Conservation (phyloP, 2,329 filamentous ascomycete species). For the Xylariales sp. region DNA sequence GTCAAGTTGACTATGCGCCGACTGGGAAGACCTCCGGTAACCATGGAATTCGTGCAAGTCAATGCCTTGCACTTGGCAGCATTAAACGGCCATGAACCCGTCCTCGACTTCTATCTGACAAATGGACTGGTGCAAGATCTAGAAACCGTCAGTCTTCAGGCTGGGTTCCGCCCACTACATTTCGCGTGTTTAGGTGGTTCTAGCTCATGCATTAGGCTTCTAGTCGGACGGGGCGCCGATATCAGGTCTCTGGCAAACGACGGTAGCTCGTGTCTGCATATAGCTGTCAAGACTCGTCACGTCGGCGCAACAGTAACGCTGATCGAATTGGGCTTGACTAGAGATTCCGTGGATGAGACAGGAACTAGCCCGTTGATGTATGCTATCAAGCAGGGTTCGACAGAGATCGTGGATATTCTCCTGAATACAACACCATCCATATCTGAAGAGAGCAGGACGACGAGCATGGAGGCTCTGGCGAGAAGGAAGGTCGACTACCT, state of each 20-base stretch:
- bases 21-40: background rate
- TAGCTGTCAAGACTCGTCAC: background rate
- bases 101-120: slow-evolving; percentile 2
- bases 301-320: background rate
- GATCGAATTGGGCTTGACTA: background rate
- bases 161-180: background rate
- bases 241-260: background rate
- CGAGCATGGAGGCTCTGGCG: background rate
- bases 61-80: slow-evolving; percentile 4
- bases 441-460: background rate
- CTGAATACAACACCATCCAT: background rate
- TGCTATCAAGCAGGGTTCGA: background rate
- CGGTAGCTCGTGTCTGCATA: background rate
- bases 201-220: background rate
- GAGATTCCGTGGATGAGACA: background rate
- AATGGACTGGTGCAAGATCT: background rate
- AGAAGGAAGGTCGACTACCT: background rate
- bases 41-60: background rate
- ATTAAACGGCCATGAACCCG: background rate
- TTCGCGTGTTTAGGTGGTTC: background rate
- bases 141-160: background rate
- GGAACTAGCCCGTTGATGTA: background rate
- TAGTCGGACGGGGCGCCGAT: background rate
- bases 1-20: background rate
- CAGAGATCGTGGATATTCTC: background rate